A percentile compares a stretch with the other conserved stretches of the same genome.
Conservation (phyloP, 306 rosid genomes). For the Inga leiocalycina region DNA sequence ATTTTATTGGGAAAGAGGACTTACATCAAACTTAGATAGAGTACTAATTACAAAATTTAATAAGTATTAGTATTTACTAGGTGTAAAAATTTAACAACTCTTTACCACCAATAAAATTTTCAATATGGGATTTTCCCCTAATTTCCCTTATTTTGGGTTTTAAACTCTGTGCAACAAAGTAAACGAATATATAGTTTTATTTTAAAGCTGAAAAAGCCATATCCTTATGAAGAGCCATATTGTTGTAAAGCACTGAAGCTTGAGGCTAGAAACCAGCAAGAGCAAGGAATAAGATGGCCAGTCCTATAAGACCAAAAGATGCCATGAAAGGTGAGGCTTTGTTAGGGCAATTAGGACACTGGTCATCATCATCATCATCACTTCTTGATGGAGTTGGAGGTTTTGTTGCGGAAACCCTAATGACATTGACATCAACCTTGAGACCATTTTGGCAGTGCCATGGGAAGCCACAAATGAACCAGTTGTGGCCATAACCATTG, state of each 20-base stretch:
- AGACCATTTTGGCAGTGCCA: slow-evolving; percentile 92
- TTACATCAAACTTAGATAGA: too few relatives aligned
- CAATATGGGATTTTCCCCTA: too few relatives aligned
- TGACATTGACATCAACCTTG: slow-evolving; percentile 75
- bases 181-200: too few relatives aligned
- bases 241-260: not conserved
- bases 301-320: slow-evolving; percentile 35
- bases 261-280: slow-evolving; percentile 33
- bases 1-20: too few relatives aligned
- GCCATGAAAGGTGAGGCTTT: slow-evolving; percentile 43
- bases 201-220: too few relatives aligned
- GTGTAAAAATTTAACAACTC: too few relatives aligned
- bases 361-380: not conserved
- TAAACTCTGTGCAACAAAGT: too few relatives aligned
- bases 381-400: slow-evolving; percentile 14
- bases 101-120: too few relatives aligned
- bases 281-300: slow-evolving; percentile 36
- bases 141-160: too few relatives aligned
- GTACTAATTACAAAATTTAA: too few relatives aligned
- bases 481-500: slow-evolving; percentile 68
- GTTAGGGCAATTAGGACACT: slow-evolving; percentile 48
- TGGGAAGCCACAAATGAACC: slow-evolving; percentile 84
- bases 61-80: too few relatives aligned
- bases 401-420: slow-evolving; percentile 12
- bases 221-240: not conserved